Percentiles rank a stretch among this genome's conserved stretches.
phyloP scores from a whole-genome alignment of 768 basidiomycete species.

The Cyathus striatus region DNA sequence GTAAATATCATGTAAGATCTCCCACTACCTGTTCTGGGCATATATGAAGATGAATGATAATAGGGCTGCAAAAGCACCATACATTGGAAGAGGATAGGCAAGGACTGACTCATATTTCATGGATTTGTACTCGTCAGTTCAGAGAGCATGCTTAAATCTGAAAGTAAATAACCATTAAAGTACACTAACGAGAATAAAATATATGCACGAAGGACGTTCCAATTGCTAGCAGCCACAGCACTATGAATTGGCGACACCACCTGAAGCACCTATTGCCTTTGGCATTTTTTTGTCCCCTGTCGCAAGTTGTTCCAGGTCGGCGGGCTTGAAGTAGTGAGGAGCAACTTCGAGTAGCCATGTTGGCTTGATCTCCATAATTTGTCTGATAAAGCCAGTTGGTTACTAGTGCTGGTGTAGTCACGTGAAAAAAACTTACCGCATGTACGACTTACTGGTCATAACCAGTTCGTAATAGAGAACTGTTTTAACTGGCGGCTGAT shows the following conservation, averaged over 20 bases:
- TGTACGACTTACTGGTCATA: constrained; percentile 95
- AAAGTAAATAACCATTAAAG: too few relatives aligned
- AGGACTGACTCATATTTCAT: neutral
- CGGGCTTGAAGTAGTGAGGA: constrained; percentile 92
- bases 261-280: constrained; percentile 55
- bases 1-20: constrained; percentile 67
- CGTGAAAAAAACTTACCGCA: constrained; percentile 52
- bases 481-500: constrained; percentile 89
- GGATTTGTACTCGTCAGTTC: too few relatives aligned
- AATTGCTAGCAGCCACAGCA: too few relatives aligned
- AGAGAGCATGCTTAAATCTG: too few relatives aligned
- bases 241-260: too few relatives aligned
- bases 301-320: constrained; percentile 75
- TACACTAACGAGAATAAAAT: too few relatives aligned
- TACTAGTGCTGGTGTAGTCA: neutral
- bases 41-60: neutral
- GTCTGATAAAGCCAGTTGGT: constrained; percentile 37
- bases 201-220: too few relatives aligned
- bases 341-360: constrained; percentile 94
- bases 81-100: constrained; percentile 22
- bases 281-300: constrained; percentile 92
- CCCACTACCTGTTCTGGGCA: neutral
- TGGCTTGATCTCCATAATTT: constrained; percentile 98
- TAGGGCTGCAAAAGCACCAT: constrained; percentile 24
- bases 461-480: constrained; percentile 96